Conservation (phyloP, 352 stramenopile genomes). For the Nothophytophthora sp. region DNA sequence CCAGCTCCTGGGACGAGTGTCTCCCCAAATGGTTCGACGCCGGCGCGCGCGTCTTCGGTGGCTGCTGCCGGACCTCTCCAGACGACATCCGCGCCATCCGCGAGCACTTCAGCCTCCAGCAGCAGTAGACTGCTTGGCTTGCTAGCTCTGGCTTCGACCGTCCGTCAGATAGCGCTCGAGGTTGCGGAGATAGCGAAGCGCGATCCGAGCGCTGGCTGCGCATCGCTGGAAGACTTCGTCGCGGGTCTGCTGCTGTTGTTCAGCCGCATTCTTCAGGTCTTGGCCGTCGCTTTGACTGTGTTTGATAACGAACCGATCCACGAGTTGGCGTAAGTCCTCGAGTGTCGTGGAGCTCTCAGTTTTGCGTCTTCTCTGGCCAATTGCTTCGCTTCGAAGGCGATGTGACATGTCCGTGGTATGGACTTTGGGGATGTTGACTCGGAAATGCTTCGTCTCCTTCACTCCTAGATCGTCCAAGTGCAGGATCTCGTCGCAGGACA, state of each 20-base stretch:
- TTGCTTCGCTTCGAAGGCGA: too few relatives aligned
- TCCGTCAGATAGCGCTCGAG: too few relatives aligned
- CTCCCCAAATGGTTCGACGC: slow-evolving; percentile 68
- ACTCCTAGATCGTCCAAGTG: slow-evolving; percentile 70
- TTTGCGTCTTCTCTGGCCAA: neutral
- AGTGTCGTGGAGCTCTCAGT: slow-evolving; percentile 7
- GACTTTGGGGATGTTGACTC: slow-evolving; percentile 31
- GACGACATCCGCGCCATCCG: slow-evolving; percentile 69
- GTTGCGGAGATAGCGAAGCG: slow-evolving; percentile 31
- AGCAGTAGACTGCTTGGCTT: slow-evolving; percentile 12
- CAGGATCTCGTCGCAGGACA: slow-evolving; percentile 42
- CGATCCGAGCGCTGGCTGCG: slow-evolving; percentile 10
- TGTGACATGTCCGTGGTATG: too few relatives aligned
- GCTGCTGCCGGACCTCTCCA: slow-evolving; percentile 81
- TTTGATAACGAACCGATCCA: slow-evolving; percentile 24
- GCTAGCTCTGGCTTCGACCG: too few relatives aligned
- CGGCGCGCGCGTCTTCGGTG: slow-evolving; percentile 76
- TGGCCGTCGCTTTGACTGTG: slow-evolving; percentile 1
- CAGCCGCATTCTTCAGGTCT: too few relatives aligned
- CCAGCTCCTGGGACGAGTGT: slow-evolving; percentile 56
- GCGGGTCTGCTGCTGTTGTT: slow-evolving; percentile 2
- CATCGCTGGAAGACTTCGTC: slow-evolving; percentile 25
- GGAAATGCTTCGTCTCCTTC: slow-evolving; percentile 45
- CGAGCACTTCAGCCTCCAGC: slow-evolving; percentile 41
- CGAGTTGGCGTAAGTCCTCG: slow-evolving; percentile 25